These are phyloP conservation scores for Gnomoniopsis smithogilvyi DNA, from an alignment of 2,329 filamentous ascomycete genomes.

Conservation along the genomic window DNA sequence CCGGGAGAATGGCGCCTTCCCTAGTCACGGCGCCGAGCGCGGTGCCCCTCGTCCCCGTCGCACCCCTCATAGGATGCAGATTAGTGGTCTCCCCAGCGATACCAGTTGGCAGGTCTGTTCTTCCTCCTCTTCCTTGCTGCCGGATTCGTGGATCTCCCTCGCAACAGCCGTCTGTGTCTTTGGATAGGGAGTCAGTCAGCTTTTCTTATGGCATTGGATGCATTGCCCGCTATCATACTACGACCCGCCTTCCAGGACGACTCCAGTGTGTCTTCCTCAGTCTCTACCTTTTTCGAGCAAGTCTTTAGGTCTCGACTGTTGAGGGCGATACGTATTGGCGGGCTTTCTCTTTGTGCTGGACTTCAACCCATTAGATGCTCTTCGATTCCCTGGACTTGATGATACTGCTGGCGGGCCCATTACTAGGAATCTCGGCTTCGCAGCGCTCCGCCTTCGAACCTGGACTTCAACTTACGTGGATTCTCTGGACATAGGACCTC, in stretches of 20 bases:
- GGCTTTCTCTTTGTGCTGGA: slow-evolving; percentile 7
- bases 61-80: slow-evolving; percentile 95
- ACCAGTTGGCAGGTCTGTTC: slow-evolving; percentile 99
- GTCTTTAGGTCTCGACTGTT: slow-evolving; percentile 16
- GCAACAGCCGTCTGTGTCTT: slow-evolving; percentile 13
- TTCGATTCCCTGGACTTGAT: slow-evolving; percentile 17
- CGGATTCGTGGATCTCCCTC: slow-evolving; percentile 37
- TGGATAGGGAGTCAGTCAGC: slow-evolving; percentile 18
- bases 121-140: slow-evolving; percentile 55
- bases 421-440: slow-evolving; percentile 13
- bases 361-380: slow-evolving; percentile 7
- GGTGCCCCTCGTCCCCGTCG: slow-evolving; percentile 75
- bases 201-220: slow-evolving; percentile 14
- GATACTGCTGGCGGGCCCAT: slow-evolving; percentile 13
- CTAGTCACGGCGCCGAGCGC: slow-evolving; percentile 47
- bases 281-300: slow-evolving; percentile 8
- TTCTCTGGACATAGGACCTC: slow-evolving; percentile 81
- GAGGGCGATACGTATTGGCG: slow-evolving; percentile 6
- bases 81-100: slow-evolving; percentile 93
- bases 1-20: slow-evolving; percentile 44
- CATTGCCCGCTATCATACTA: slow-evolving; percentile 6
- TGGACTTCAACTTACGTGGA: slow-evolving; percentile 76
- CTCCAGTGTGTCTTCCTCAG: slow-evolving; percentile 19
- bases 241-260: slow-evolving; percentile 18
- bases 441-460: slow-evolving; percentile 26